These are phyloP conservation scores for Trichoderma parareesei DNA, from an alignment of 495 filamentous ascomycete species.

Conservation along the genomic window DNA sequence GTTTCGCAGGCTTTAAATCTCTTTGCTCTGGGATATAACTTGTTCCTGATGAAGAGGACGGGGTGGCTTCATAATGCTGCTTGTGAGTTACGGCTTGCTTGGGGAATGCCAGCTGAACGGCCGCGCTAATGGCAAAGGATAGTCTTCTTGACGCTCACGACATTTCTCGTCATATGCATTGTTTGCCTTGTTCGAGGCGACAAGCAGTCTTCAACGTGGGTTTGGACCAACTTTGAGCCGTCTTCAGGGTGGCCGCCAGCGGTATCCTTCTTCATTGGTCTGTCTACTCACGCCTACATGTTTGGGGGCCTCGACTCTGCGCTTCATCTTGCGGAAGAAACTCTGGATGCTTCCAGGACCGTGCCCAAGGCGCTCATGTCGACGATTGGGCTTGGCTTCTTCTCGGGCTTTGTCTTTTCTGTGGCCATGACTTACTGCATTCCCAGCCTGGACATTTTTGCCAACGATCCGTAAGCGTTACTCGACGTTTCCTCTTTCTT, in stretches of 20 bases:
- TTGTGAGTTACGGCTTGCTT: neutral
- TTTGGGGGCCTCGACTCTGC: neutral
- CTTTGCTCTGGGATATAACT: neutral
- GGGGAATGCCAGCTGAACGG: neutral
- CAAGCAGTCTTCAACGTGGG: neutral
- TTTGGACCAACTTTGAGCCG: neutral
- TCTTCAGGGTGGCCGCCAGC: neutral
- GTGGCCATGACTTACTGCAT: neutral
- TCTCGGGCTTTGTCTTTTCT: slow-evolving; percentile 3
- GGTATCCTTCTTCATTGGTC: slow-evolving; percentile 1
- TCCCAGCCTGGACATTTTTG: neutral
- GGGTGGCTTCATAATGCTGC: neutral
- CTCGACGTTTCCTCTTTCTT: neutral
- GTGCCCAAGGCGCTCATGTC: slow-evolving; percentile 3
- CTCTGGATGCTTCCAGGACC: neutral
- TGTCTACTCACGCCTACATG: neutral
- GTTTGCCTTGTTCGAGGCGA: neutral
- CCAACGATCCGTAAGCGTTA: neutral
- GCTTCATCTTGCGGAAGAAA: slow-evolving; percentile 2
- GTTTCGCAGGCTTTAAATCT: neutral
- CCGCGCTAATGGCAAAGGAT: neutral
- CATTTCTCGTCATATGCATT: neutral
- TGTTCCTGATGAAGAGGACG: neutral
- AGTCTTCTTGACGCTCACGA: neutral
- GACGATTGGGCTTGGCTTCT: neutral